Base-by-base conservation (phyloP, 1,284 basidiomycete species). In the Cronartium ribicola region DNA sequence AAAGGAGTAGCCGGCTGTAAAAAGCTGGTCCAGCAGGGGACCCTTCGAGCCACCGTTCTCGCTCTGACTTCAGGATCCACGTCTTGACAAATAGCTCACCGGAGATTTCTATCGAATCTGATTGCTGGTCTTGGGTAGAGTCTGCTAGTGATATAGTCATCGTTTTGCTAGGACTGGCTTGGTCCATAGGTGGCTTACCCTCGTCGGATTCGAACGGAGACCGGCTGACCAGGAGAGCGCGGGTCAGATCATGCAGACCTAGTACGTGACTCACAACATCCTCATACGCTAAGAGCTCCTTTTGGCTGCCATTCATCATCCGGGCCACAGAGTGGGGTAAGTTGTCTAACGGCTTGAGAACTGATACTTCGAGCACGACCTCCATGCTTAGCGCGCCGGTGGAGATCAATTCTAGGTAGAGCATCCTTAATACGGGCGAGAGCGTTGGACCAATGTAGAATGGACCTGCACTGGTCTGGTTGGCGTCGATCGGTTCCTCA, bases 11-110 rank as follows among this genome's bases (percentile, higher is more conserved):
- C 14, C 65, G 64, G 37, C 71, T 74, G 29, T 64, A 74, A 37
- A 74, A 74, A 44, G 64, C 65, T 36, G 57, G 60, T 36, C 65
- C 65, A n/a, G 65, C 71, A 29, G 65, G 40, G 36, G 63, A 48
- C 37, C 67, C 64, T 65, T 74, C 71, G 55, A 74, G 66, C 71
- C 71, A 74, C 20, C 57, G 51, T 20, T 51, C 17, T 43, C 71
- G 44, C 66, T 67, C 65, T 5, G 66, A 63, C 55, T 51, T 44
- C 22, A 74, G 48, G 46, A 36, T 66, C 65, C 71, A 66, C n/a
- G 57, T n/a, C 41, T 65, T 60, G 5, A 74, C 51, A 39, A 60
- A 74, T 61, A 57, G 51, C 20, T 61, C 43, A 7, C 66, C 62
- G 8, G 40, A 39, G 4, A 60, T 13, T 13, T 51, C 71, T 39